Percentiles rank a stretch among this genome's conserved stretches.
Evolutionary conservation across 2,329 filamentous ascomycete genomes (phyloP).

Genomic region (Hypoxylon sp.): DNA sequence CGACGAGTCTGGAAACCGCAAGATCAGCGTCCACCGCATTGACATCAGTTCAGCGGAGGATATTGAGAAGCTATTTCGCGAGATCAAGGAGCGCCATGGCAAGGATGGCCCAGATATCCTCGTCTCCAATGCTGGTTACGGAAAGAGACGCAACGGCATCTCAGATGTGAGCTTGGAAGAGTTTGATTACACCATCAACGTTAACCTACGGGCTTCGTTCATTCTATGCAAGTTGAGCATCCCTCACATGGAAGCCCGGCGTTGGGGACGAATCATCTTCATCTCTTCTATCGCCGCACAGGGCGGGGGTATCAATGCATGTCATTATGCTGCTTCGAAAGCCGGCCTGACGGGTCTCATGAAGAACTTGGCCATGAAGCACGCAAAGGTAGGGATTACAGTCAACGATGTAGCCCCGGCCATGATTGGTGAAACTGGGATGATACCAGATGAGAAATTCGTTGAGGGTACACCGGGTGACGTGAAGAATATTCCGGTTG

Average conservation of each 20-base stretch:
- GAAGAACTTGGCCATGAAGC: slow-evolving; percentile 72
- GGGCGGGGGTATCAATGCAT: slow-evolving; percentile 75
- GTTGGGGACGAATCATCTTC: slow-evolving; percentile 76
- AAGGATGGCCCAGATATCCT: slow-evolving; percentile 72
- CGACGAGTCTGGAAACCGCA: slow-evolving; percentile 52
- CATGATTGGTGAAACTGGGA: slow-evolving; percentile 76
- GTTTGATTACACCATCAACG: slow-evolving; percentile 73
- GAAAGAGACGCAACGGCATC: slow-evolving; percentile 70
- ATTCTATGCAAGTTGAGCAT: slow-evolving; percentile 73
- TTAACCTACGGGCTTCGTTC: slow-evolving; percentile 75
- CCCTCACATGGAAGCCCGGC: slow-evolving; percentile 71
- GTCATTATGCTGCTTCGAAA: slow-evolving; percentile 73
- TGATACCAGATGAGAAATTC: slow-evolving; percentile 71
- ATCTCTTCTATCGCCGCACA: slow-evolving; percentile 75
- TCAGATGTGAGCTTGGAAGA: slow-evolving; percentile 74
- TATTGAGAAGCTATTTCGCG: slow-evolving; percentile 67
- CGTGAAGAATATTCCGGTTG: slow-evolving; percentile 72
- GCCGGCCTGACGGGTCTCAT: slow-evolving; percentile 75
- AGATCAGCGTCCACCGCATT: slow-evolving; percentile 69
- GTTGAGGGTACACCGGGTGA: slow-evolving; percentile 69
- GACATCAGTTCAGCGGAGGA: slow-evolving; percentile 70
- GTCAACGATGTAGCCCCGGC: slow-evolving; percentile 79
- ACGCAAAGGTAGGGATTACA: slow-evolving; percentile 73
- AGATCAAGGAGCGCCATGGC: slow-evolving; percentile 68
- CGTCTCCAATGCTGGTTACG: slow-evolving; percentile 76